Evolutionary conservation across 2,329 filamentous ascomycete species (phyloP), one percentile per base, ranked within the genome.

Genomic region (Rutstroemia sp.): DNA sequence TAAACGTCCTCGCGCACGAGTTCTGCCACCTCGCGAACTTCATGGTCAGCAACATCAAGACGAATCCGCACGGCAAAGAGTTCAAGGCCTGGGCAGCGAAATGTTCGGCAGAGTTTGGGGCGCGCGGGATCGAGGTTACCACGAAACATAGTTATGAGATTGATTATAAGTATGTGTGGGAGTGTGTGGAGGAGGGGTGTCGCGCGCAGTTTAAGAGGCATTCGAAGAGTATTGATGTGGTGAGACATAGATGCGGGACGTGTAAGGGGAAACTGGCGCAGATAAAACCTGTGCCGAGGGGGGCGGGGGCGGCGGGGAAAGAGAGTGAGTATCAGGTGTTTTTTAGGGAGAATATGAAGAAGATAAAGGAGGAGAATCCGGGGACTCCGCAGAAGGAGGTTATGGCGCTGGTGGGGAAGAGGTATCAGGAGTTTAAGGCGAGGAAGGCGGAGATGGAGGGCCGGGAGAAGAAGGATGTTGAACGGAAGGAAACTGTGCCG

Each of bases 1-100:
- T 94, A 61, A 96, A 96, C 70, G 91, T 94, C 0, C 74, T 97
- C n/a, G 90, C 92, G 0, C 94, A 99, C 70, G 94, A 99, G 66
- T 97, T 94, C 74, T 97, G 94, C 70, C 94, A 99, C 68, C 75
- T 97, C 1, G 86, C 89, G 45, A 95, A 91, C 65, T 96, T 92
- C 71, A 95, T 97, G 83, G 76, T 97, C 60, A 86, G 80, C 49
- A 83, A 85, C 38, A 75, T 92, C 38, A 85, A 82, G 45, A 84
- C 83, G 56, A 86, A 88, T 59, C 89, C 91, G 0, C 92, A 96
- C 68, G 92, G 92, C 21, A 78, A 81, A 12, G 87, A 89, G 64
- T 96, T 96, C 78, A 92, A 95, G 70, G 68, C 72, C 1, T 96
- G 90, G 84, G 85, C 77, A 4, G 65, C 69, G 51, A 80, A 76